Evolutionary conservation across 805 yeast species (phyloP).

Genomic region (Metschnikowia lochheadii): DNA sequence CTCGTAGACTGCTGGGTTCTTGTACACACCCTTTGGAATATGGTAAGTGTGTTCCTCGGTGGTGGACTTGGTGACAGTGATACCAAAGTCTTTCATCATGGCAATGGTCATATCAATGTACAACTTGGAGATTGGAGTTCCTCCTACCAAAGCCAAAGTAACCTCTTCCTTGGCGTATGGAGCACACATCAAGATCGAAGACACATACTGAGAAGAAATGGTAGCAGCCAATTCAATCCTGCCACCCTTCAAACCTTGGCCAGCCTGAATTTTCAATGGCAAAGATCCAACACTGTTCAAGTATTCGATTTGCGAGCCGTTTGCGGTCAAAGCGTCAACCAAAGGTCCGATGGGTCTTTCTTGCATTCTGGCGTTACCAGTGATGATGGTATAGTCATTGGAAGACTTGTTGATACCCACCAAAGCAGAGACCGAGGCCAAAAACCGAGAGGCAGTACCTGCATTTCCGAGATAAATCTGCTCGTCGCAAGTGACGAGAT

Average conservation of each 20-base stretch:
- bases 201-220: constrained; percentile 94
- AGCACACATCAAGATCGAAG: constrained; percentile 94
- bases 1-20: constrained; percentile 78
- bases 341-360: constrained; percentile 96
- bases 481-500: constrained; percentile 56
- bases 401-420: constrained; percentile 45
- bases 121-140: constrained; percentile 92
- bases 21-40: constrained; percentile 80
- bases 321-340: constrained; percentile 80
- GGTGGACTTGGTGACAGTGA: constrained; percentile 62
- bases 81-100: constrained; percentile 91
- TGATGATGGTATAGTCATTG: constrained; percentile 54
- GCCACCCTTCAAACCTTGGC: constrained; percentile 79
- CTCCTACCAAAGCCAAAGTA: constrained; percentile 85
- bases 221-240: constrained; percentile 92
- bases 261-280: constrained; percentile 72
- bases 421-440: constrained; percentile 88
- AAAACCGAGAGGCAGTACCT: constrained; percentile 94
- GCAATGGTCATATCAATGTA: constrained; percentile 96
- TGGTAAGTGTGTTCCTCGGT: constrained; percentile 81
- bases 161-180: constrained; percentile 91
- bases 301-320: constrained; percentile 75
- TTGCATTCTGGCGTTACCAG: constrained; percentile 97
- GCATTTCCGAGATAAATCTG: constrained; percentile 92
- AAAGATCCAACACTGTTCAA: constrained; percentile 74